These are phyloP conservation scores for Dryas integrifolia DNA, from an alignment of 331 rosid species.

Conservation along the genomic window DNA sequence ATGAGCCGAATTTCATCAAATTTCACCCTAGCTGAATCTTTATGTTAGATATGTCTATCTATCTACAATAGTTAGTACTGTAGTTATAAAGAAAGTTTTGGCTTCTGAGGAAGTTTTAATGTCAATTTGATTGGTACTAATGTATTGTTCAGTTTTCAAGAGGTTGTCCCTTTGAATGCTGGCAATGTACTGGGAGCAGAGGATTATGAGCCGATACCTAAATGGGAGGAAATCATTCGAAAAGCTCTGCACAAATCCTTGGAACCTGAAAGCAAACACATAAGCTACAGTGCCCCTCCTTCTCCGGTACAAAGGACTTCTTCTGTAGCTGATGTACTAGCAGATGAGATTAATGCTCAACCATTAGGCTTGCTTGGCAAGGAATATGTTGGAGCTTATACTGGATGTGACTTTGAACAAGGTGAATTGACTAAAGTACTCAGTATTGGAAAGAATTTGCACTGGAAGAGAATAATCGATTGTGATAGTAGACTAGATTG, in stretches of 20 bases:
- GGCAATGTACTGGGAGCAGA: constrained; percentile 96
- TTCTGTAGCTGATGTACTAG: constrained; percentile 70
- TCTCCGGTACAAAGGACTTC: constrained; percentile 86
- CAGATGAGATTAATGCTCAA: constrained; percentile 47
- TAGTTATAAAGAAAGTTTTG: constrained; percentile 15
- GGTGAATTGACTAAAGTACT: constrained; percentile 43
- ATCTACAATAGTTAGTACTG: background rate
- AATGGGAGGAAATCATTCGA: constrained; percentile 91
- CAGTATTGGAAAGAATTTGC: constrained; percentile 42
- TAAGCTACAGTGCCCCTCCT: constrained; percentile 87
- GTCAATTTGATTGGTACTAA: constrained; percentile 10
- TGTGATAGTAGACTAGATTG: constrained; percentile 57
- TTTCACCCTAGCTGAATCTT: background rate
- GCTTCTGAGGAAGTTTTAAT: constrained; percentile 18
- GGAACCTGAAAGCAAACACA: constrained; percentile 58
- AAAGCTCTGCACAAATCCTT: constrained; percentile 68
- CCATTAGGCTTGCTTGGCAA: constrained; percentile 46
- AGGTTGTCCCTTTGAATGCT: constrained; percentile 92
- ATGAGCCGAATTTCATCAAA: background rate
- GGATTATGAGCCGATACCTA: constrained; percentile 65
- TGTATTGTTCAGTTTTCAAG: constrained; percentile 65
- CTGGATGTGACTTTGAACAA: constrained; percentile 33
- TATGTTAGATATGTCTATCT: background rate
- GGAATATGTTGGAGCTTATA: constrained; percentile 30
- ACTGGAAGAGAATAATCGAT: constrained; percentile 57